phyloP scores from a whole-genome alignment of 768 basidiomycete genomes.

The Termitomyces sp. region DNA sequence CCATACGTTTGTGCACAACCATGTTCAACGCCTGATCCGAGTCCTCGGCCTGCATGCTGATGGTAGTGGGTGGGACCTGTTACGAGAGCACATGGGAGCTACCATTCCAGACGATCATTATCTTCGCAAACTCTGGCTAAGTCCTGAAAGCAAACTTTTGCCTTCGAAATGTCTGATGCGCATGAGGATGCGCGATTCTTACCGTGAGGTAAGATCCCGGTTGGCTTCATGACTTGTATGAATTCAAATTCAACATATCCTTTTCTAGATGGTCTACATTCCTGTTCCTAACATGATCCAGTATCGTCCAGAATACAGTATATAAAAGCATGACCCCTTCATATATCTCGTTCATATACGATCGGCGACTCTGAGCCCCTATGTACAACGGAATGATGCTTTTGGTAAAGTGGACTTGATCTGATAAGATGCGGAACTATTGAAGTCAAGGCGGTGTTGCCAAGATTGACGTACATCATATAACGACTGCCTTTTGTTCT shows the following conservation, averaged over 20 bases:
- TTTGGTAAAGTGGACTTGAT: background rate
- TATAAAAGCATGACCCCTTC: background rate
- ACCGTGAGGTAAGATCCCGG: constrained; percentile 41
- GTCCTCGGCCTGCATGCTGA: constrained; percentile 46
- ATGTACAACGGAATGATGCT: too few species aligned
- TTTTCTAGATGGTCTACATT: constrained; percentile 42
- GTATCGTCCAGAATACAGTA: constrained; percentile 25
- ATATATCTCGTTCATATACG: background rate
- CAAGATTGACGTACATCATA: background rate
- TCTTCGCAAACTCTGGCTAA: constrained; percentile 43
- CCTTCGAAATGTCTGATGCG: constrained; percentile 53
- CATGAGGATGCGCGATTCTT: constrained; percentile 51
- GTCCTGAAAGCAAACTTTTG: constrained; percentile 30
- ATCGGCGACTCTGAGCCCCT: too few species aligned
- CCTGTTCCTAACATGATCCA: constrained; percentile 51
- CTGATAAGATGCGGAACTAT: background rate
- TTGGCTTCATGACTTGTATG: background rate
- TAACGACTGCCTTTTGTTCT: background rate
- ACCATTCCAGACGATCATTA: constrained; percentile 40
- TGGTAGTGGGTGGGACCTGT: constrained; percentile 45
- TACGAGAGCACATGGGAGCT: constrained; percentile 37
- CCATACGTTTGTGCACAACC: constrained; percentile 56
- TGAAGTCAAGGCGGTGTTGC: too few species aligned
- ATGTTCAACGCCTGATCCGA: constrained; percentile 50
- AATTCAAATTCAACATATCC: background rate